A percentile compares a stretch with the other conserved stretches of the same genome.
These are phyloP conservation scores for Ganoderma multipileum DNA, from an alignment of 1,284 basidiomycete genomes.

Conservation along the genomic window DNA sequence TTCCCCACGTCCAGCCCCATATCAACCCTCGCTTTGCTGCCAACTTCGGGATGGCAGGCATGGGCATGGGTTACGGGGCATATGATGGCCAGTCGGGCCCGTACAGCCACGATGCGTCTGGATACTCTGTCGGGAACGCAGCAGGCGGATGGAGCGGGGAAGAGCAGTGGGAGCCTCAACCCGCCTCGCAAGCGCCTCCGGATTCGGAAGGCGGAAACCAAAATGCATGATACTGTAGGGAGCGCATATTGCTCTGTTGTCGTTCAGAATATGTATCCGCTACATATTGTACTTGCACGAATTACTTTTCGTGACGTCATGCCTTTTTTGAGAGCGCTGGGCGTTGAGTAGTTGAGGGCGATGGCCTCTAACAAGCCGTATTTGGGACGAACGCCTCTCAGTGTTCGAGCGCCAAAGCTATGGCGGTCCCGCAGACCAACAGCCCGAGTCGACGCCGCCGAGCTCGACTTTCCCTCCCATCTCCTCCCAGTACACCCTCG, in stretches of 20 bases:
- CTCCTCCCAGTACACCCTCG: background rate
- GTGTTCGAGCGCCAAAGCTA: slow-evolving; percentile 28
- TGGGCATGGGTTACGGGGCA: slow-evolving; percentile 28
- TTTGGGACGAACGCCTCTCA: slow-evolving; percentile 26
- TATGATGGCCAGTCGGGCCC: slow-evolving; percentile 26
- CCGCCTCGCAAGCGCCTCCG: slow-evolving; percentile 1
- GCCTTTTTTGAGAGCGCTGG: background rate
- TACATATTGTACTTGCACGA: slow-evolving; percentile 10
- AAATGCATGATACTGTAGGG: slow-evolving; percentile 2
- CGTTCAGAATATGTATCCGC: slow-evolving; percentile 1
- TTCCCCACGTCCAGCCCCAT: slow-evolving; percentile 73
- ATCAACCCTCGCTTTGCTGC: slow-evolving; percentile 79
- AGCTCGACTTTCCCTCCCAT: slow-evolving; percentile 9
- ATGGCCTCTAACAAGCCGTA: slow-evolving; percentile 23
- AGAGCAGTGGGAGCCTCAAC: slow-evolving; percentile 14
- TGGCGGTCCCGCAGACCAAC: slow-evolving; percentile 10
- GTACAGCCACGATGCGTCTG: slow-evolving; percentile 22
- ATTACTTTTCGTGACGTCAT: background rate
- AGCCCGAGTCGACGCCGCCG: slow-evolving; percentile 17
- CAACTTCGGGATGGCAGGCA: slow-evolving; percentile 37
- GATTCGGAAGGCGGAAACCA: slow-evolving; percentile 1
- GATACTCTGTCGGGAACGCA: slow-evolving; percentile 18
- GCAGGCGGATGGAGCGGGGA: slow-evolving; percentile 17
- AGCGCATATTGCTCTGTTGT: background rate
- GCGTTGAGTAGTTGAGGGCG: slow-evolving; percentile 31